Base-by-base conservation (phyloP, 176 grass and related monocot species). In the Zoysia japonica region DNA sequence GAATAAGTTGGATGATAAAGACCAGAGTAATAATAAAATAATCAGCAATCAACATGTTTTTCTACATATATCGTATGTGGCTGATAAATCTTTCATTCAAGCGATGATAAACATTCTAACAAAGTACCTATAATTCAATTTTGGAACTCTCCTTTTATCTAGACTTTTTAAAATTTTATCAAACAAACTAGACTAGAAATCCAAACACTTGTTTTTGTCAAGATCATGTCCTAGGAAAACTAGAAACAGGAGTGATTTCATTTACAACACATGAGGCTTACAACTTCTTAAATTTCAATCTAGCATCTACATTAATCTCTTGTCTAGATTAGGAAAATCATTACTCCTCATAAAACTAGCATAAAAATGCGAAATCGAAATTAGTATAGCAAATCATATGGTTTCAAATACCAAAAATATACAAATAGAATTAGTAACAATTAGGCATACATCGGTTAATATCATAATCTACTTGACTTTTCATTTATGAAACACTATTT, bases 401-500 rank as follows among this genome's bases (percentile, higher is more conserved):
- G 56, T 76, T 65, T 36, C 67, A 5, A 68, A 12, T 51, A 38
- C 4, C 4, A 17, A 3, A 67, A 78, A 35, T 2, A 59, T 46
- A 63, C 11, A 76, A 39, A 11, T 39, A 64, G 49, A 67, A 38
- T 2, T 11, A 85, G 2, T 44, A 81, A 80, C 3, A 36, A 47
- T 59, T 70, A 70, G 40, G 44, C 14, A 46, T 15, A 44, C 43
- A 86, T 86, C 82, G 54, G 12, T 61, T 11, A 74, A 68, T 70
- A 59, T 2, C 41, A 64, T 54, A 59, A 41, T 72, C 8, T 62
- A 10, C 37, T 36, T 5, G 4, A 39, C 4, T 77, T 14, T 3
- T 66, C 17, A 46, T 47, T 65, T 5, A 72, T 37, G 47, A 59
- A 35, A 70, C 47, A 55, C 1, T 37, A 0, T 44, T 13, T 36